Percentiles rank a stretch among this genome's conserved stretches.
Conservation (phyloP, 805 yeast genomes). For the Lipomyces orientalis region DNA sequence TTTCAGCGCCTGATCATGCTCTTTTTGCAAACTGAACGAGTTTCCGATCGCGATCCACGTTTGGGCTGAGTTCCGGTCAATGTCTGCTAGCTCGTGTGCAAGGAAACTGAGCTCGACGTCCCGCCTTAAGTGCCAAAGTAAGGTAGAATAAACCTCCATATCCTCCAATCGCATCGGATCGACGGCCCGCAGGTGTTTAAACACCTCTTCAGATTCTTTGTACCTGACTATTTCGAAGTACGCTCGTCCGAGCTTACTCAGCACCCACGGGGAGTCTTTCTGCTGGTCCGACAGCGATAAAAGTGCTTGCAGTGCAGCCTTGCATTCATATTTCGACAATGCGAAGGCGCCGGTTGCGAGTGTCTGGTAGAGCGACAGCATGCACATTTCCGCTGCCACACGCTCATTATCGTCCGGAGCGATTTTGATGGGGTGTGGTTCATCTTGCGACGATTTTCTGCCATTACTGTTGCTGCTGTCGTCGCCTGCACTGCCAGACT, state of each 20-base stretch:
- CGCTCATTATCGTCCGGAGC: slow-evolving; percentile 33
- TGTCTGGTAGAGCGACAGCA: slow-evolving; percentile 31
- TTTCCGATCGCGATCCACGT: slow-evolving; percentile 95
- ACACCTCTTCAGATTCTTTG: slow-evolving; percentile 70
- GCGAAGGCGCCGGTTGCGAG: slow-evolving; percentile 34
- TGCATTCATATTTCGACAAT: slow-evolving; percentile 66
- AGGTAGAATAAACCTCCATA: slow-evolving; percentile 89
- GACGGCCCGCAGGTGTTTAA: slow-evolving; percentile 62
- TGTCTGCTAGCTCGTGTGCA: slow-evolving; percentile 77
- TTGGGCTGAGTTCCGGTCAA: slow-evolving; percentile 70
- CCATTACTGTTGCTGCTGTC: background rate
- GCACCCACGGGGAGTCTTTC: slow-evolving; percentile 80
- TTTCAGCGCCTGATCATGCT: slow-evolving; percentile 86
- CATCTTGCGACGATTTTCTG: background rate
- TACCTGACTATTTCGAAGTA: slow-evolving; percentile 90
- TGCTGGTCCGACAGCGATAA: slow-evolving; percentile 67
- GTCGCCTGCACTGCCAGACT: background rate
- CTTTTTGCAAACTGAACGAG: slow-evolving; percentile 78
- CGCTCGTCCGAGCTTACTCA: slow-evolving; percentile 76
- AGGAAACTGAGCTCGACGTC: slow-evolving; percentile 79
- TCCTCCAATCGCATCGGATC: slow-evolving; percentile 84
- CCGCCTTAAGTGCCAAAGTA: slow-evolving; percentile 89
- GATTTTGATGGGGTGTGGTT: slow-evolving; percentile 13
- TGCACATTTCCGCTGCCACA: slow-evolving; percentile 30
- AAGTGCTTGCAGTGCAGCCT: slow-evolving; percentile 74